Evolutionary conservation across 78 protist species (phyloP).

Genomic region (Dictyostelium intermedium): DNA sequence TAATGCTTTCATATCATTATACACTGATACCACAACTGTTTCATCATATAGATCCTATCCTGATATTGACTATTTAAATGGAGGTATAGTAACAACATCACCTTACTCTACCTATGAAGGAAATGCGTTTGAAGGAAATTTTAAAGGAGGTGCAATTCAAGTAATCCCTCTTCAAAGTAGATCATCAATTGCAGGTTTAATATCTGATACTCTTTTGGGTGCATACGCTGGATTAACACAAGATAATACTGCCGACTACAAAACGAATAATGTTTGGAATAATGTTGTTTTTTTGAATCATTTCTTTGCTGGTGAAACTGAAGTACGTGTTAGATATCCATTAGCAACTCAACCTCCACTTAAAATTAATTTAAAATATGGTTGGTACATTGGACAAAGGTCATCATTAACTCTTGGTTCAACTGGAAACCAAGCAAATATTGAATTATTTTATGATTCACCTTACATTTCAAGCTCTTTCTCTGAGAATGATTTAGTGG

Average conservation of each 20-base stretch:
- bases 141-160: not conserved
- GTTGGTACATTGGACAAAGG: not conserved
- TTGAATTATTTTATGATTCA: not conserved
- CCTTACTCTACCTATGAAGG: not conserved
- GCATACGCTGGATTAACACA: not conserved
- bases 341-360: not conserved
- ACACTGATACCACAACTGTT: not conserved
- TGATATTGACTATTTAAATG: not conserved
- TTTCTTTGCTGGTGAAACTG: slow-evolving; percentile 15
- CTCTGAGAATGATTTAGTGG: not conserved
- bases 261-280: not conserved
- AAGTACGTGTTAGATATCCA: not conserved
- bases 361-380: not conserved
- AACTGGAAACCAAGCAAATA: not conserved
- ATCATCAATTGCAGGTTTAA: not conserved
- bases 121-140: slow-evolving; percentile 9
- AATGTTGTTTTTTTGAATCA: not conserved
- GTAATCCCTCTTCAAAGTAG: not conserved
- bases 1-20: not conserved
- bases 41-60: not conserved
- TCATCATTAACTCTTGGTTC: not conserved
- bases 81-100: not conserved
- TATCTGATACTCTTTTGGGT: not conserved
- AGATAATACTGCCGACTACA: not conserved
- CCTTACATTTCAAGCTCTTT: not conserved